Evolutionary conservation across 2,329 filamentous ascomycete species (phyloP), one percentile per base, ranked within the genome.

Genomic region (Aspergillus brunneoviolaceus): DNA sequence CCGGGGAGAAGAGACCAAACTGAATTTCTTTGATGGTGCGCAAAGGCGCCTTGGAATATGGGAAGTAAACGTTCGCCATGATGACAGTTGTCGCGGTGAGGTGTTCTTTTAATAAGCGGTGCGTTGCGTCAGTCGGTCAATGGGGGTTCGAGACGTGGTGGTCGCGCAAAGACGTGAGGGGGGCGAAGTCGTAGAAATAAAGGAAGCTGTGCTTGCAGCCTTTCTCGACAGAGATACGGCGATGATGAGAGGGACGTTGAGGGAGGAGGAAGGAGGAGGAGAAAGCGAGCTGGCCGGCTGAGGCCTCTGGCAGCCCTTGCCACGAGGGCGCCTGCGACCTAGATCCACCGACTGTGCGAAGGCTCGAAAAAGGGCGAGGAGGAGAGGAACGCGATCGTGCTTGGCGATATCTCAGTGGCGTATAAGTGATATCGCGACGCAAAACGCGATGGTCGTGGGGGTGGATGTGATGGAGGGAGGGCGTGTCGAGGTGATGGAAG

Each of bases 11-110:
- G 75, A 99, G 86, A 74, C 95, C 95, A 76, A 99, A 99, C 84
- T 99, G 96, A 72, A 99, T 96, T 85, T 99, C 96, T 85, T 97
- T 89, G 72, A 99, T 93, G 68, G 90, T 96, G 84, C 95, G 94
- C 85, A 98, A 85, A 78, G 93, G 93, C 86, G 91, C 93, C 85
- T 90, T 93, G 77, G 91, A 96, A 80, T 92, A 91, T 74, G 89
- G 85, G 75, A 96, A 96, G 76, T 89, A 89, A 69, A 94, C 88
- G 81, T 96, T 96, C 82, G 94, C 86, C 95, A 99, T 96, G 74
- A 73, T 91, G 80, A 76, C 76, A 73, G 68, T 73, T 68, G 69
- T 65, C 60, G 64, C 60, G 62, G 65, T 57, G 59, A 64, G 50
- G 57, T 56, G 59, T 51, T 45, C 14, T 45, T 42, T 35, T 12